A percentile compares a stretch with the other conserved stretches of the same genome.
These are phyloP conservation scores for Bertia moriformis DNA, from an alignment of 2,329 filamentous ascomycete genomes.

Conservation along the genomic window DNA sequence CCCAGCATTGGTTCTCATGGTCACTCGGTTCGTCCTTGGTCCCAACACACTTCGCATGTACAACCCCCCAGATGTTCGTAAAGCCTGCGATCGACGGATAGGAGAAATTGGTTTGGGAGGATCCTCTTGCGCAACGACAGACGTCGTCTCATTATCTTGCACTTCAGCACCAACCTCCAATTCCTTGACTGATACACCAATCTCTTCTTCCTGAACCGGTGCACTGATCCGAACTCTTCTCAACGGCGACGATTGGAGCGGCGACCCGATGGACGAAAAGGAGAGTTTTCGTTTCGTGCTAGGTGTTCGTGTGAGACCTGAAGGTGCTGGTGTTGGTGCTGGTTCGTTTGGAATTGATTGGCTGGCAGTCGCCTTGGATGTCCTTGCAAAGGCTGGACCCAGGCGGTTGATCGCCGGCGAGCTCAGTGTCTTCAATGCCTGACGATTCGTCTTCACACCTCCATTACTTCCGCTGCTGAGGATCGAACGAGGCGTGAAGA, in stretches of 20 bases:
- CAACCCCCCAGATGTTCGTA: slow-evolving; percentile 19
- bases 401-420: slow-evolving; percentile 22
- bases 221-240: slow-evolving; percentile 20
- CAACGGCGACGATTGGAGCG: slow-evolving; percentile 30
- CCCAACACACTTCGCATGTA: slow-evolving; percentile 20
- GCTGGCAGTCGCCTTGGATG: slow-evolving; percentile 13
- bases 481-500: slow-evolving; percentile 30
- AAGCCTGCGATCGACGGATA: slow-evolving; percentile 16
- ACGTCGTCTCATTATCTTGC: slow-evolving; percentile 6
- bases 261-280: slow-evolving; percentile 25
- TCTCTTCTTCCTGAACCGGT: slow-evolving; percentile 13
- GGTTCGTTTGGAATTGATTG: slow-evolving; percentile 9
- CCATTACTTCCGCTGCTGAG: slow-evolving; percentile 16
- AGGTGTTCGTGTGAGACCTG: slow-evolving; percentile 17
- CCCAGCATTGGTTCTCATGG: slow-evolving; percentile 17
- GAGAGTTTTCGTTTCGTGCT: slow-evolving; percentile 27
- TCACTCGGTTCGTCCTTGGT: slow-evolving; percentile 13
- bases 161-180: not conserved
- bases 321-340: too few relatives aligned
- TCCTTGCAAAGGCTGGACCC: slow-evolving; percentile 17
- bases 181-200: slow-evolving; percentile 4
- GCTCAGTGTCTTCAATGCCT: slow-evolving; percentile 25
- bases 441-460: slow-evolving; percentile 22
- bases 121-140: too few relatives aligned
- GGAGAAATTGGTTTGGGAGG: slow-evolving; percentile 12